Evolutionary conservation across 495 filamentous ascomycete genomes (phyloP).

Genomic region (Gamarada debralockiae): DNA sequence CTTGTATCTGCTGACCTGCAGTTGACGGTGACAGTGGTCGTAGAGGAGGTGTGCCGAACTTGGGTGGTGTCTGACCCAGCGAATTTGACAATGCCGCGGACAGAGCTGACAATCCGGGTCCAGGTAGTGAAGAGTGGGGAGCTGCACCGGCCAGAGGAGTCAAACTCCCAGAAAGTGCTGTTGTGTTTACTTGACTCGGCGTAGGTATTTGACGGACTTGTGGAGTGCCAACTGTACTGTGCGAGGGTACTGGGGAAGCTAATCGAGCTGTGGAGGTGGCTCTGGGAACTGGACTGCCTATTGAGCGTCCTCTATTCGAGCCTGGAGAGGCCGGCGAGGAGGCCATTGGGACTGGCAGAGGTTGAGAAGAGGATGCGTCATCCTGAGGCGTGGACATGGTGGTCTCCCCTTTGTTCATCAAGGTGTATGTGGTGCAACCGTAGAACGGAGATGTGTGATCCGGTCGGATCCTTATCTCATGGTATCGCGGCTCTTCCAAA

Average conservation of each 20-base stretch:
- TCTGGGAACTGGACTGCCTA: slow-evolving; percentile 46
- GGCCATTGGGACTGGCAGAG: slow-evolving; percentile 35
- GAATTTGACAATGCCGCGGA: slow-evolving; percentile 69
- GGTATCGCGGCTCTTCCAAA: not conserved
- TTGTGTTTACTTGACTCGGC: slow-evolving; percentile 24
- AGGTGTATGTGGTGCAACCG: not conserved
- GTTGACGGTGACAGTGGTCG: slow-evolving; percentile 52
- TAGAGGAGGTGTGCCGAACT: slow-evolving; percentile 56
- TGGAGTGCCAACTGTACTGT: slow-evolving; percentile 42
- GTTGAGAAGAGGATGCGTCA: slow-evolving; percentile 31
- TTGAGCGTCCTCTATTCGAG: slow-evolving; percentile 38
- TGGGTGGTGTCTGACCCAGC: slow-evolving; percentile 53
- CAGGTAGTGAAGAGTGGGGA: slow-evolving; percentile 44
- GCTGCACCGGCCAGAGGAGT: slow-evolving; percentile 52
- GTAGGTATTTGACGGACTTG: slow-evolving; percentile 42
- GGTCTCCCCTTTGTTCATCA: not conserved
- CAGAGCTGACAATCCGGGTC: slow-evolving; percentile 72
- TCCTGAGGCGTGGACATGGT: slow-evolving; percentile 33
- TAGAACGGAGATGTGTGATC: not conserved
- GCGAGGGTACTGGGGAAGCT: slow-evolving; percentile 62
- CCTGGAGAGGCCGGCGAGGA: slow-evolving; percentile 36
- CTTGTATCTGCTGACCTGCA: slow-evolving; percentile 39
- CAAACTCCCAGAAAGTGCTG: slow-evolving; percentile 30
- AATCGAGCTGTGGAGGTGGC: slow-evolving; percentile 68
- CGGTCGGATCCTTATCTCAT: not conserved